Evolutionary conservation across 148 eudicot genomes (phyloP), one percentile per base, ranked within the genome.

Genomic region (Fallopia convolvulus): DNA sequence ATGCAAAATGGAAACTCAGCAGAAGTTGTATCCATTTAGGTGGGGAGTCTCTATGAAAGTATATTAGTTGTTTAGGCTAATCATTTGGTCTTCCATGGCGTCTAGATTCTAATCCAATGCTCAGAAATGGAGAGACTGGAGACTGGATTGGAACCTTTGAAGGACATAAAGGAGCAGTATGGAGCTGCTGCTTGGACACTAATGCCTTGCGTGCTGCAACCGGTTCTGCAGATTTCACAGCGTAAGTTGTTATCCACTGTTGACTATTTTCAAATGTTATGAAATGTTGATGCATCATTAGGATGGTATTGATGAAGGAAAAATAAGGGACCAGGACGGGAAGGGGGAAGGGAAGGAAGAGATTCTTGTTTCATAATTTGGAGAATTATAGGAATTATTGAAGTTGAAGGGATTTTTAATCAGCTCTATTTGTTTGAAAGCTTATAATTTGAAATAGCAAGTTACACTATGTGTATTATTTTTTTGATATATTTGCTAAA

Each of bases 101-200:
- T 76, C 74, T 78, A 92, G 97, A 92, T 88, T 92, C 94, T 70
- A 90, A 76, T 56, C 97, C 97, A 6, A 92, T 92, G 97, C 91
- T 92, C 36, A 87, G 97, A 87, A 92, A 92, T 81, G 97, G 97
- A 50, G 94, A 92, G 77, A 90, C 94, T 78, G 97, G 97, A 77
- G 97, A 92, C 74, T 92, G 97, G 97, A 89, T 92, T 82, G 97
- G 97, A 77, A 92, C 97, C 33, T 92, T 92, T 81, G 86, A 90
- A 85, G 97, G 97, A 23, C 97, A 92, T 77, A 92, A 92, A 86
- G 97, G 97, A 74, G 97, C 97, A 74, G 97, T 92, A 5, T 92
- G 97, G 97, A 90, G 94, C 83, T 90, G 94, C 79, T 92, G 97
- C 80, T 85, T 92, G 76, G 94, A 92, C 77, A 87, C 86, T 33